Evolutionary conservation across 495 filamentous ascomycete genomes (phyloP), one percentile per base, ranked within the genome.

Genomic region (Annulohypoxylon moriforme): DNA sequence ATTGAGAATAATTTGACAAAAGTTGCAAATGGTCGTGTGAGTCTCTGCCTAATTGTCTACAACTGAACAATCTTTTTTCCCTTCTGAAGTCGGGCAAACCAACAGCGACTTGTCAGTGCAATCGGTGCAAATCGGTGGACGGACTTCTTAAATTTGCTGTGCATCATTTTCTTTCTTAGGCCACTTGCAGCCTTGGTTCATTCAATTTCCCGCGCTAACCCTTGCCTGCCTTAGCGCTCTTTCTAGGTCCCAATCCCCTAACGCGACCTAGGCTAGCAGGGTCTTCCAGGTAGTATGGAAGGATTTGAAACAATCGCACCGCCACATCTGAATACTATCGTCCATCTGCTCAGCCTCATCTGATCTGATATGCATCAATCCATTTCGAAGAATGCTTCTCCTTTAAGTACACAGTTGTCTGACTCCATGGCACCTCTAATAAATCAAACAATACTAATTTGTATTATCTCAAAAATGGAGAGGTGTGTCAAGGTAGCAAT

Each of bases 271-370:
- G 6, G 22, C 29, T 29, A 1, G 29, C 16, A 56, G 52, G 50
- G 14, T 29, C n/a, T 55, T 25, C 29, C 36, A 40, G 36, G 36
- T 40, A 40, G 36, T 14, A 14, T 40, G 36, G 36, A 53, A 29
- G 29, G 5, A 44, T 47, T 25, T 34, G 52, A 65, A 65, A 56
- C 49, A 29, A 22, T 14, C 16, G 62, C 64, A 68, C 56, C 64
- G 56, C 46, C 58, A 52, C 55, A 67, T 31, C 34, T 68, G 0
- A 20, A 20, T 20, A 20, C 38, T 31, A 1, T 2, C 22, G 16
- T 53, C n/a, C 25, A 33, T 24, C 10, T 22, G 1, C 20, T 58
- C 31, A 58, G 33, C 55, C 55, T 11, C 55, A 58, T 58, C 34
- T 38, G n/a, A n/a, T n/a, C n/a, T n/a, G n/a, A n/a, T n/a, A n/a